A percentile compares a stretch with the other conserved stretches of the same genome.
phyloP scores from a whole-genome alignment of 805 yeast species.

The Starmerella ratchasimensis region DNA sequence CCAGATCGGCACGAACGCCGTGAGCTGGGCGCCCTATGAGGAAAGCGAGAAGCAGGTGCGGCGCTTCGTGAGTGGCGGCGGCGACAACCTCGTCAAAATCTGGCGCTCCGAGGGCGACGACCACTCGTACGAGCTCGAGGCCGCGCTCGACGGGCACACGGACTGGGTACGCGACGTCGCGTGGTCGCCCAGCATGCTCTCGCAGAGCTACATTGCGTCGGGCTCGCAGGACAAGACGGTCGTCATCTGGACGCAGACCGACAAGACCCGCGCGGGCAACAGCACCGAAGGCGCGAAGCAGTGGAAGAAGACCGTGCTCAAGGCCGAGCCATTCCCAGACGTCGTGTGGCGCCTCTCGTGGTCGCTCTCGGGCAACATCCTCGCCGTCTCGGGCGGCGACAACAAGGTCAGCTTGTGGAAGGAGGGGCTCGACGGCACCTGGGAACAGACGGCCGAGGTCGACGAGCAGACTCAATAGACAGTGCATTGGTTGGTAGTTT shows the following conservation, averaged over 20 bases:
- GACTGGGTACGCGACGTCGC: conserved; percentile 99
- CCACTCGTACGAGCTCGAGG: conserved; percentile 45
- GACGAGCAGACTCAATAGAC: conserved; percentile 46
- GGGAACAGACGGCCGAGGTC: conserved; percentile 97
- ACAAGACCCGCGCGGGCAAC: too few relatives aligned
- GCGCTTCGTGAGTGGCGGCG: conserved; percentile 86
- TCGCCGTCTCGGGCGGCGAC: conserved; percentile 94
- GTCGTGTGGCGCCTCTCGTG: conserved; percentile 97
- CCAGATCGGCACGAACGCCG: conserved; percentile 85
- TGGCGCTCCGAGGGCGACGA: conserved; percentile 61
- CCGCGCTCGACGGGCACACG: conserved; percentile 71
- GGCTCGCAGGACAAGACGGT: conserved; percentile 96
- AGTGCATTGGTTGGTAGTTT: too few relatives aligned
- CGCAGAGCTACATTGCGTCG: conserved; percentile 81
- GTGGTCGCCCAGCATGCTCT: conserved; percentile 87
- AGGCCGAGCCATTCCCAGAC: conserved; percentile 78
- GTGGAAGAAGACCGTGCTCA: conserved; percentile 73
- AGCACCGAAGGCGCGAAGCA: conserved; percentile 39
- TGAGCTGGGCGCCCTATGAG: conserved; percentile 66
- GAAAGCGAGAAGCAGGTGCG: conserved; percentile 31
- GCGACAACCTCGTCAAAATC: conserved; percentile 82
- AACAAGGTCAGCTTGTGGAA: conserved; percentile 94
- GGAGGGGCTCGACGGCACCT: conserved; percentile 78
- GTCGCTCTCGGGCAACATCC: conserved; percentile 89
- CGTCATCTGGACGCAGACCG: conserved; percentile 76